Conservation (phyloP, 345 rosid genomes). For the Lepidium africanum region DNA sequence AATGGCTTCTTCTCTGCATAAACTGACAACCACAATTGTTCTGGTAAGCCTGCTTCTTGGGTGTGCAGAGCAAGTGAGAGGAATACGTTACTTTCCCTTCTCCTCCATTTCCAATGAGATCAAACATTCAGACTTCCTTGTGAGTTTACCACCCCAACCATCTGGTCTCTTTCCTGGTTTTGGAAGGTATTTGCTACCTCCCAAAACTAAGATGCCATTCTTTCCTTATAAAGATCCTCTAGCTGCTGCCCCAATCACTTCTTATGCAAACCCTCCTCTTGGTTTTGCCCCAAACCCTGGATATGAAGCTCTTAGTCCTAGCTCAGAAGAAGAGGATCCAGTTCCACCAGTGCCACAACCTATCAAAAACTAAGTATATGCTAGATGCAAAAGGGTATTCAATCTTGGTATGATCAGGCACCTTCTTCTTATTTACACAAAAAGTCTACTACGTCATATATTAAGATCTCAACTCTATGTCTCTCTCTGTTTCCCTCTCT, state of each 20-base stretch:
- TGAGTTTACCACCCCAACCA: constrained; percentile 20
- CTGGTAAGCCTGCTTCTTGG: constrained; percentile 21
- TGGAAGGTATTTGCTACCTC: constrained; percentile 47
- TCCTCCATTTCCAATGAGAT: constrained; percentile 19
- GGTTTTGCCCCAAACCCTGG: constrained; percentile 42
- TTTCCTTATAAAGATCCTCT: neutral
- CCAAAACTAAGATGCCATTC: constrained; percentile 13
- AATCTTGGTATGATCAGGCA: neutral
- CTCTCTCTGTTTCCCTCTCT: neutral
- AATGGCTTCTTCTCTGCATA: neutral
- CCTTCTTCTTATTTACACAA: neutral
- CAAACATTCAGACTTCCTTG: constrained; percentile 43
- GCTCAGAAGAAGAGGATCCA: constrained; percentile 18
- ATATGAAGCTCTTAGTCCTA: constrained; percentile 38
- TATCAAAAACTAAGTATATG: neutral
- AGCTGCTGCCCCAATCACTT: neutral
- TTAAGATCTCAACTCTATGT: neutral
- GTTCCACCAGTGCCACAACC: constrained; percentile 26
- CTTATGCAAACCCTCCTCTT: constrained; percentile 28
- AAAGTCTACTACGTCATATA: neutral
- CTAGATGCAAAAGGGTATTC: neutral
- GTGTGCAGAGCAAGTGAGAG: constrained; percentile 27
- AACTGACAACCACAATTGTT: neutral
- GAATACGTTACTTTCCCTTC: constrained; percentile 27
- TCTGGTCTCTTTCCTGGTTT: constrained; percentile 43